Evolutionary conservation across 495 filamentous ascomycete species (phyloP).

Genomic region (Glonium stellatum): DNA sequence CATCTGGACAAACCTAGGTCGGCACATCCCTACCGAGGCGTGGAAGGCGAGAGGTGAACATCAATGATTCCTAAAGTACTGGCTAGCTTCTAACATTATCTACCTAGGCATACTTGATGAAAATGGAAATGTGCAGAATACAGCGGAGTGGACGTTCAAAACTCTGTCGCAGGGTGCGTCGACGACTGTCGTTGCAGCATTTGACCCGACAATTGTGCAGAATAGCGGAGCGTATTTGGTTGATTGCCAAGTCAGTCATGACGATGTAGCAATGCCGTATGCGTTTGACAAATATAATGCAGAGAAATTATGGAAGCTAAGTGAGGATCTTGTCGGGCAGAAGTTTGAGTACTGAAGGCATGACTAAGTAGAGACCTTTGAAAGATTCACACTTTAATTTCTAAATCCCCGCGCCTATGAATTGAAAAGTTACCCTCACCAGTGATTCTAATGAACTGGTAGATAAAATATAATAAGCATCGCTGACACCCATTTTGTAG

Average conservation of each 20-base stretch:
- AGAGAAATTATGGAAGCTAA: constrained; percentile 21
- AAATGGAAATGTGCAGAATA: not conserved
- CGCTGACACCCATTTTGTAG: no score
- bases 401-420: no score
- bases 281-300: constrained; percentile 9
- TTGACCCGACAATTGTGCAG: constrained; percentile 12
- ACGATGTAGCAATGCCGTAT: constrained; percentile 6
- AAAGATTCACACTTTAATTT: no score
- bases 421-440: no score
- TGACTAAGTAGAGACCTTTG: no score
- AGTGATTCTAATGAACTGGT: no score
- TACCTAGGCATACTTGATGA: not conserved
- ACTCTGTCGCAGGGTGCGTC: constrained; percentile 14
- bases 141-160: not conserved
- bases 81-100: no score
- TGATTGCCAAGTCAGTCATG: no score
- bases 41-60: not conserved
- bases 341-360: not conserved
- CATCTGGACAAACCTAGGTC: constrained; percentile 5
- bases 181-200: constrained; percentile 14
- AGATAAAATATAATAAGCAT: no score
- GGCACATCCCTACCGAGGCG: not conserved
- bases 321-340: constrained; percentile 19
- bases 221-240: no score
- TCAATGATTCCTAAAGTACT: not conserved